Evolutionary conservation across 495 filamentous ascomycete species (phyloP).

Genomic region (Paragyromitra xinjiangensis): DNA sequence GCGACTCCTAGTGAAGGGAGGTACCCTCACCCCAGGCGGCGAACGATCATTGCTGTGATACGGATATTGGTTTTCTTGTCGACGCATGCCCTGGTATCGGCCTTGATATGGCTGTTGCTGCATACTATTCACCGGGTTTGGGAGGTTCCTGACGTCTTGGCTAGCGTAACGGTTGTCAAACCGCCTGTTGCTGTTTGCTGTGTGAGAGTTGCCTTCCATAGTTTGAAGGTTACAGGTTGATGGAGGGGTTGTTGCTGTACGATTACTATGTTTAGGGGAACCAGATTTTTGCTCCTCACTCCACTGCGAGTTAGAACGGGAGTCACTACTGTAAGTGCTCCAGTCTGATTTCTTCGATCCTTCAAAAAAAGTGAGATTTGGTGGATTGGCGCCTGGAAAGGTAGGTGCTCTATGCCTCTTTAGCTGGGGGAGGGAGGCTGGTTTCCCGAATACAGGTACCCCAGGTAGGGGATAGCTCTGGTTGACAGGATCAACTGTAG

Average conservation of each 20-base stretch:
- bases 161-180: background rate
- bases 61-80: slow-evolving; percentile 1
- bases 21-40: background rate
- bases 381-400: slow-evolving; percentile 35
- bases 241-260: background rate
- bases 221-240: background rate
- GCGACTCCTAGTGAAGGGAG: background rate
- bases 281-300: slow-evolving; percentile 8
- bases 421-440: background rate
- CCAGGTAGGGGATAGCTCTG: slow-evolving; percentile 3
- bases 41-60: background rate
- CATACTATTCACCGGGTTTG: background rate
- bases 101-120: background rate
- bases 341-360: slow-evolving; percentile 44
- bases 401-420: slow-evolving; percentile 39
- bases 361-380: slow-evolving; percentile 33
- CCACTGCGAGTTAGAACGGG: background rate
- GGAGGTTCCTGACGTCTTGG: slow-evolving; percentile 18
- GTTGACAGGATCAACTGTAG: slow-evolving; percentile 9
- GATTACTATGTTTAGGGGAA: background rate
- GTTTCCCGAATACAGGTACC: background rate
- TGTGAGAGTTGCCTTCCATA: background rate
- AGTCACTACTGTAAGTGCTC: slow-evolving; percentile 16
- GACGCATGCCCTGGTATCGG: background rate
- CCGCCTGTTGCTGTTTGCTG: background rate